A percentile compares a stretch with the other conserved stretches of the same genome.
These are phyloP conservation scores for Linum trigynum DNA, from an alignment of 345 rosid species.

Conservation along the genomic window DNA sequence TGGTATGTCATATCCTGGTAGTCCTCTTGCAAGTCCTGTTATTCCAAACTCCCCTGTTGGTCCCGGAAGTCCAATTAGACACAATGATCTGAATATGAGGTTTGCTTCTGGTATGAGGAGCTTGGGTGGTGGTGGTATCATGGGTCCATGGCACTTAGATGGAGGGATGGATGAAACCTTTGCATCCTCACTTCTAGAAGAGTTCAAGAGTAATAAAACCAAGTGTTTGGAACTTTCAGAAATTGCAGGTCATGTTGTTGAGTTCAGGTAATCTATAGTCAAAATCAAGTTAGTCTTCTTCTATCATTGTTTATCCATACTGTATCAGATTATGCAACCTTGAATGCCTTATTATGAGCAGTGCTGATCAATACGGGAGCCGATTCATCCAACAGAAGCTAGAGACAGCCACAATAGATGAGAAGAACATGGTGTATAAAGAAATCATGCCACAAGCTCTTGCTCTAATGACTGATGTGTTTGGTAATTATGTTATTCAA, in stretches of 20 bases:
- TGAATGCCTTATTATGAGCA: slow-evolving; percentile 15
- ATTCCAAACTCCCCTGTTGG: slow-evolving; percentile 47
- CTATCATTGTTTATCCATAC: background rate
- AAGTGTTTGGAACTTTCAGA: slow-evolving; percentile 60
- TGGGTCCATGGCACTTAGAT: slow-evolving; percentile 55
- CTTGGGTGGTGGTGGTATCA: slow-evolving; percentile 43
- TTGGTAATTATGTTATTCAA: slow-evolving; percentile 64
- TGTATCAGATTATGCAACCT: background rate
- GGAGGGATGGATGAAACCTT: slow-evolving; percentile 41
- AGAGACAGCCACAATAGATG: slow-evolving; percentile 43
- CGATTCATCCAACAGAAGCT: slow-evolving; percentile 62
- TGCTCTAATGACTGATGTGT: slow-evolving; percentile 60
- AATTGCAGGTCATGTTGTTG: slow-evolving; percentile 62
- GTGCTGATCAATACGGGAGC: slow-evolving; percentile 72
- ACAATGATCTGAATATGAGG: slow-evolving; percentile 40
- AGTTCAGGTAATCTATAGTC: slow-evolving; percentile 43
- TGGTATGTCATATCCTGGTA: slow-evolving; percentile 58
- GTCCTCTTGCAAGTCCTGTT: slow-evolving; percentile 21
- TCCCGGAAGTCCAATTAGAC: slow-evolving; percentile 50
- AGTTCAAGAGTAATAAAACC: slow-evolving; percentile 63
- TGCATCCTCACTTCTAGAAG: slow-evolving; percentile 59
- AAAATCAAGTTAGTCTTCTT: background rate
- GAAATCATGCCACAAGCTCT: slow-evolving; percentile 56
- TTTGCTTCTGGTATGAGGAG: slow-evolving; percentile 44
- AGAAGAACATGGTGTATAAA: slow-evolving; percentile 51